These are phyloP conservation scores for Cyathus striatus DNA, from an alignment of 768 basidiomycete species.

Conservation along the genomic window DNA sequence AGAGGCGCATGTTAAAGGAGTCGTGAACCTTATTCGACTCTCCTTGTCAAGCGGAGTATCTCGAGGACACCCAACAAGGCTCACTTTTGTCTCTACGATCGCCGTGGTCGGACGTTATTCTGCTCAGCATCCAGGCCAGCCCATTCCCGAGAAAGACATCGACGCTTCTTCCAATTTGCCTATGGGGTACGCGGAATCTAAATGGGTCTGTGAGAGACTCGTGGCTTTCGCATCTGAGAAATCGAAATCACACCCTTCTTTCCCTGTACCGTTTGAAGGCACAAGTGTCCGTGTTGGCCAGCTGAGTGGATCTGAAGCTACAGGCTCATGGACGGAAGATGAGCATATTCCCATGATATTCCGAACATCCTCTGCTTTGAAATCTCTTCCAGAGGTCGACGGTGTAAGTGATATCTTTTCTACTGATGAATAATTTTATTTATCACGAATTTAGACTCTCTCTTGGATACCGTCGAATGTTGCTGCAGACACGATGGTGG, in stretches of 20 bases:
- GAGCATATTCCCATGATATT: slow-evolving; percentile 32
- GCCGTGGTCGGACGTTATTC: slow-evolving; percentile 27
- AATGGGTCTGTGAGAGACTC: slow-evolving; percentile 32
- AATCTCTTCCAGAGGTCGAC: slow-evolving; percentile 19
- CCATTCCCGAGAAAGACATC: slow-evolving; percentile 25
- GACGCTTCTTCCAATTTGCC: slow-evolving; percentile 17
- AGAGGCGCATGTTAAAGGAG: slow-evolving; percentile 30
- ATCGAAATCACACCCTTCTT: slow-evolving; percentile 3
- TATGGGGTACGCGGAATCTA: slow-evolving; percentile 29
- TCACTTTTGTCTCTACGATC: slow-evolving; percentile 32
- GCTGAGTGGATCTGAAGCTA: slow-evolving; percentile 29
- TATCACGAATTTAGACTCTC: slow-evolving; percentile 16
- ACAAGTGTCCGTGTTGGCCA: slow-evolving; percentile 28
- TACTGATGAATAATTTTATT: background rate
- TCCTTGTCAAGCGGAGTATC: slow-evolving; percentile 14
- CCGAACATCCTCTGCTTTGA: slow-evolving; percentile 19
- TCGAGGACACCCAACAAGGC: slow-evolving; percentile 17
- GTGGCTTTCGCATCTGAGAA: slow-evolving; percentile 21
- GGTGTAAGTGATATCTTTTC: slow-evolving; percentile 18
- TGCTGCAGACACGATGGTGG: slow-evolving; percentile 20
- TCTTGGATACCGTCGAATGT: slow-evolving; percentile 32
- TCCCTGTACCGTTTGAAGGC: slow-evolving; percentile 12
- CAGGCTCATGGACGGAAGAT: slow-evolving; percentile 30
- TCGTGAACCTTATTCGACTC: slow-evolving; percentile 25
- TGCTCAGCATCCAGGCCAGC: slow-evolving; percentile 16